These are phyloP conservation scores for Termitomyces sp. DNA, from an alignment of 1,284 basidiomycete species.

Conservation along the genomic window DNA sequence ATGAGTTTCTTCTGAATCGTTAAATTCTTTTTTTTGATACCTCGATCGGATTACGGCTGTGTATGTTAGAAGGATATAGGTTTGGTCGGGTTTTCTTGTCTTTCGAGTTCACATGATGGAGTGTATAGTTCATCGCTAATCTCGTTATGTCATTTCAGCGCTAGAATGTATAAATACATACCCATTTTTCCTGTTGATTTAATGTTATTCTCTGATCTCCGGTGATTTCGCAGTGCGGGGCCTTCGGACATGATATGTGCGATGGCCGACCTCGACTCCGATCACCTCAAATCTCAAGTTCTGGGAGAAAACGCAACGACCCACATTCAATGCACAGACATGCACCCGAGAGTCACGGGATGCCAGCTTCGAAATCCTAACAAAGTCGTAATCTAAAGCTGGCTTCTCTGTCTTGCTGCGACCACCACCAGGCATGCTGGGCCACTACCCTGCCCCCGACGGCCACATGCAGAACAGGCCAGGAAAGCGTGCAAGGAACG, in stretches of 20 bases:
- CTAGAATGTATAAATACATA: not conserved
- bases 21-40: not conserved
- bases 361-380: conserved; percentile 7
- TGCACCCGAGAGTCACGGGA: conserved; percentile 14
- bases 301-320: not conserved
- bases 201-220: conserved; percentile 7
- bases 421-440: conserved; percentile 8
- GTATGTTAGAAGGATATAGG: not conserved
- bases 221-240: conserved; percentile 11
- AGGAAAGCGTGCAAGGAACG: conserved; percentile 15
- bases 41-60: not conserved
- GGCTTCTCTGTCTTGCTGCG: conserved; percentile 6
- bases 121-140: not conserved
- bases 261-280: conserved; percentile 1
- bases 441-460: conserved; percentile 1
- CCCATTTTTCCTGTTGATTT: not conserved
- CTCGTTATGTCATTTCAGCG: not conserved
- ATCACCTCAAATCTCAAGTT: conserved; percentile 1
- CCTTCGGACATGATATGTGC: not conserved
- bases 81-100: not conserved
- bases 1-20: conserved; percentile 38
- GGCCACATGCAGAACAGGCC: conserved; percentile 12
- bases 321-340: not conserved
- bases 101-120: not conserved
- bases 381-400: conserved; percentile 4